Base-by-base conservation (phyloP, 139 green algal species). In the Spirogloea muscicola region DNA sequence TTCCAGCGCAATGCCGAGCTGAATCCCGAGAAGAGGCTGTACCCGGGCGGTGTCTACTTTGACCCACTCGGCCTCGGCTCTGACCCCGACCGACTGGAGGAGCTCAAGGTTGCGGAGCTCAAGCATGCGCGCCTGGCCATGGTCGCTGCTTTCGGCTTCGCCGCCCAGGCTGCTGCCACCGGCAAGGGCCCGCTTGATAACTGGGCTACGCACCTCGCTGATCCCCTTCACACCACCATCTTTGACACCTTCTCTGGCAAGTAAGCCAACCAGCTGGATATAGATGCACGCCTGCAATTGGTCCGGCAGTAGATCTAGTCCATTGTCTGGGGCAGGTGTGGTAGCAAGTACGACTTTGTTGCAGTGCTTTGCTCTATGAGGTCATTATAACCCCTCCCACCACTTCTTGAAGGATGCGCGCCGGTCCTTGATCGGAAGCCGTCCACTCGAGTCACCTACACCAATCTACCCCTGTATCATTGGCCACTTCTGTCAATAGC, bases 111-210 rank as follows among this genome's bases (percentile, higher is more conserved):
- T 18, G 74, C 74, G 41, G 82, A 87, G 71, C 33, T 87, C 38
- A 84, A 84, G 76, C 76, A 87, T 65, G 70, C 34, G 65, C 67
- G 82, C 39, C 62, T 87, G 16, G 73, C 76, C 33, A 87, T 87
- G 82, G 57, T 84, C 34, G 55, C 82, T n/a, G 77, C 77, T 49
- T 65, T 87, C 33, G 82, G 77, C 39, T 87, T 79, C 76, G 76
- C 76, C 68, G 60, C 68, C 16, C 82, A 87, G 78, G 76, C 65
- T 27, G 43, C 72, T 60, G 68, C 66, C 49, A 84, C 82, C 33
- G 70, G 79, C 27, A 81, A 80, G 49, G 80, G 80, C 52, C 74
- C 80, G 33, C 72, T 83, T 49, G 74, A 81, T 60, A 81, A 81
- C 74, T 72, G 58, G 74, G 69, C 74, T 21, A 77, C 62, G 10